Conservation (phyloP, 768 basidiomycete genomes). For the Fibroporia radiculosa region DNA sequence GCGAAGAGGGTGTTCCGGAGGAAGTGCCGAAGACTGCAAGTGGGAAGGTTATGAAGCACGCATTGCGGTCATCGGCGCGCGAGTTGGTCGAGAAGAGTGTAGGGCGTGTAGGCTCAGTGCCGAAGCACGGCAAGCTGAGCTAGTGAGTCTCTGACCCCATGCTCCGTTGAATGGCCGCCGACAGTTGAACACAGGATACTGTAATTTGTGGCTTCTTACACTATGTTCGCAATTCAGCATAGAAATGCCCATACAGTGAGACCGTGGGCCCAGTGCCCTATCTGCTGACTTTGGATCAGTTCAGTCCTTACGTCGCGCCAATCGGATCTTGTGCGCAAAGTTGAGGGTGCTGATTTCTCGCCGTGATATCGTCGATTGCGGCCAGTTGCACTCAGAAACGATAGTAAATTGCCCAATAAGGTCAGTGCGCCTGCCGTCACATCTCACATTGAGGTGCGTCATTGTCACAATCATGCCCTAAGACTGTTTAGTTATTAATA, state of each 20-base stretch:
- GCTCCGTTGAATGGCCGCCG: too few species aligned
- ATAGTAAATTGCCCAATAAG: not conserved
- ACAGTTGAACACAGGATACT: too few species aligned
- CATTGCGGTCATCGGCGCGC: conserved; percentile 62
- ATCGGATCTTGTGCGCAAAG: not conserved
- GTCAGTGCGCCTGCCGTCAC: conserved; percentile 4
- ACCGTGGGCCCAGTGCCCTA: too few species aligned
- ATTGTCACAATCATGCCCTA: too few species aligned
- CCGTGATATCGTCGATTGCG: not conserved
- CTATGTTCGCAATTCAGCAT: too few species aligned
- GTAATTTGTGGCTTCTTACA: too few species aligned
- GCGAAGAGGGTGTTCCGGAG: conserved; percentile 47
- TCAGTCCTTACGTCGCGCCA: not conserved
- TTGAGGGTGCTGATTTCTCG: conserved; percentile 5
- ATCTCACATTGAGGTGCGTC: not conserved
- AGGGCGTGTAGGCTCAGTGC: conserved; percentile 22
- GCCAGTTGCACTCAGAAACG: not conserved
- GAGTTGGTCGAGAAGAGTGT: conserved; percentile 39
- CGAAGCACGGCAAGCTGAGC: too few species aligned
- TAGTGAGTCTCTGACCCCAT: too few species aligned
- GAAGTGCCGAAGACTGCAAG: conserved; percentile 82
- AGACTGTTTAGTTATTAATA: too few species aligned
- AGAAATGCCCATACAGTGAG: too few species aligned
- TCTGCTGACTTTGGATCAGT: too few species aligned
- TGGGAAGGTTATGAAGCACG: conserved; percentile 81